Conservation (phyloP, 225 moss, liverwort and hornwort species). For the Antitrichia curtipendula region DNA sequence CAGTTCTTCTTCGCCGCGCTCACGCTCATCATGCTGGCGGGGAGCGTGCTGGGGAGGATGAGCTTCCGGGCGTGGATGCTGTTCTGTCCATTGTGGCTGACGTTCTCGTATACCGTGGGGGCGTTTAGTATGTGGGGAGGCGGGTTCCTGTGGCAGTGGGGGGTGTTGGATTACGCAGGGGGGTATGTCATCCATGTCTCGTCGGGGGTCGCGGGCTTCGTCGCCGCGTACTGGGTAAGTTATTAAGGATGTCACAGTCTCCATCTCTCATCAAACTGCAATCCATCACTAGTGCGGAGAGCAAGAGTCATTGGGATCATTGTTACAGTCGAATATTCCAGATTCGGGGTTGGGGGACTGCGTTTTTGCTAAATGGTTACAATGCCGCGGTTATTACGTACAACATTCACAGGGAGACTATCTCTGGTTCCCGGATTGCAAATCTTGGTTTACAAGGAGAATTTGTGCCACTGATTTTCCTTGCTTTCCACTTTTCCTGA, state of each 20-base stretch:
- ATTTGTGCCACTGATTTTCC: not conserved
- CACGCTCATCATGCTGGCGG: conserved; percentile 30
- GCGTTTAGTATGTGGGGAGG: conserved; percentile 36
- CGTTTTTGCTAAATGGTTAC: not conserved
- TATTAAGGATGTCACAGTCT: not conserved
- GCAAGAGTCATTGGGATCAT: no score
- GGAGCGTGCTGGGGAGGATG: conserved; percentile 20
- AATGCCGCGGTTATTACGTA: not conserved
- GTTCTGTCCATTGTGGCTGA: conserved; percentile 37
- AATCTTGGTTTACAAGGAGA: no score
- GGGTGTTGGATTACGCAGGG: conserved; percentile 26
- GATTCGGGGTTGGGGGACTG: not conserved
- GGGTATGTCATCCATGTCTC: conserved; percentile 35
- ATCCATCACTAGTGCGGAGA: not conserved
- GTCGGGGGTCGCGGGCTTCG: conserved; percentile 27
- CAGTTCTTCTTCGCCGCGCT: conserved; percentile 33
- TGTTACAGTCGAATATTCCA: not conserved
- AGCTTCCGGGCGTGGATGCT: conserved; percentile 40
- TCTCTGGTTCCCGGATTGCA: not conserved
- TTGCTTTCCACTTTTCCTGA: not conserved
- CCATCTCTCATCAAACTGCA: not conserved
- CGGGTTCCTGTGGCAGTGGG: conserved; percentile 25
- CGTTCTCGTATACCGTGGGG: conserved; percentile 24
- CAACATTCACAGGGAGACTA: not conserved
- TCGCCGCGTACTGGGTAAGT: conserved; percentile 26